Percentiles rank a stretch among this genome's conserved stretches.
Evolutionary conservation across 257 asterid genomes (phyloP).

Genomic region (Scutellaria baicalensis): DNA sequence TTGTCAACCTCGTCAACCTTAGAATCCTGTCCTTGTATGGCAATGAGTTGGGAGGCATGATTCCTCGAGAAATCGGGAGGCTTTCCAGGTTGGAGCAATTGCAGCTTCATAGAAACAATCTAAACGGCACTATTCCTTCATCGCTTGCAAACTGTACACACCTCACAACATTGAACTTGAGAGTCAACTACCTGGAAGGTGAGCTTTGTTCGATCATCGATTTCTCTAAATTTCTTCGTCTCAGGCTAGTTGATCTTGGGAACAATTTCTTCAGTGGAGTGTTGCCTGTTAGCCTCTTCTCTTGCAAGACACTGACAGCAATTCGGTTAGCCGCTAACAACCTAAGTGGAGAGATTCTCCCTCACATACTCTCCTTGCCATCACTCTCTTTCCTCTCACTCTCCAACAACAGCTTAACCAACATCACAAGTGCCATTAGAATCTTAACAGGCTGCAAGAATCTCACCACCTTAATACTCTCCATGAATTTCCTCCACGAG

Average conservation of each 20-base stretch:
- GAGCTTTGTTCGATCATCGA: constrained; percentile 50
- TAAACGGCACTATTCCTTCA: constrained; percentile 60
- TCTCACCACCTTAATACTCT: constrained; percentile 52
- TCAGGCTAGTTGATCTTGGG: constrained; percentile 66
- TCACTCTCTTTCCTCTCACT: constrained; percentile 65
- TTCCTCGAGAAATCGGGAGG: constrained; percentile 57
- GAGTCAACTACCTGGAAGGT: constrained; percentile 69
- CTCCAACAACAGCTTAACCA: constrained; percentile 65
- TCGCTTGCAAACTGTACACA: constrained; percentile 64
- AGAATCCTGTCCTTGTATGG: constrained; percentile 49
- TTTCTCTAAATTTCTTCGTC: constrained; percentile 60
- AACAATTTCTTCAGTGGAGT: constrained; percentile 54
- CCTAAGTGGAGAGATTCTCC: constrained; percentile 53
- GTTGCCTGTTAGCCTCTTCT: constrained; percentile 57
- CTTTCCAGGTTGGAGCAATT: constrained; percentile 53
- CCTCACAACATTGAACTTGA: constrained; percentile 46
- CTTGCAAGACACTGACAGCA: constrained; percentile 63
- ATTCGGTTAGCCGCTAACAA: constrained; percentile 63
- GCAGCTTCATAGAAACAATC: constrained; percentile 62
- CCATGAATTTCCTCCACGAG: constrained; percentile 56
- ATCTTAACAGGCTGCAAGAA: constrained; percentile 54
- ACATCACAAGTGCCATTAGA: constrained; percentile 48
- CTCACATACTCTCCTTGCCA: constrained; percentile 38
- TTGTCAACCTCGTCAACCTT: constrained; percentile 45
- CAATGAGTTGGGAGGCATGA: constrained; percentile 46